These are phyloP conservation scores for Hypoxylon cercidicola DNA, from an alignment of 495 filamentous ascomycete genomes.

Conservation along the genomic window DNA sequence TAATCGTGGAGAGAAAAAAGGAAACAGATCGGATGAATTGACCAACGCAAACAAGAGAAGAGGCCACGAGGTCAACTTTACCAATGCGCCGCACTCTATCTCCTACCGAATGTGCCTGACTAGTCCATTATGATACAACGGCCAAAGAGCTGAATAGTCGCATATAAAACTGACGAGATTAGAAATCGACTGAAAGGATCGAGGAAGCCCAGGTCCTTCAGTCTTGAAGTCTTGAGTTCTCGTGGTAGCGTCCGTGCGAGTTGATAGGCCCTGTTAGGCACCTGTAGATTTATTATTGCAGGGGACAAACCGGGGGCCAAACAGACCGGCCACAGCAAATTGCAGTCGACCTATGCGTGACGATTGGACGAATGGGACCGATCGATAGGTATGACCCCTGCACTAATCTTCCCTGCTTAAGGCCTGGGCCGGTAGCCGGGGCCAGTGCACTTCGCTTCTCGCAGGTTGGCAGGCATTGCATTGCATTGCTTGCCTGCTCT, in stretches of 20 bases:
- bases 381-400: slow-evolving; percentile 19
- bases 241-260: slow-evolving; percentile 7
- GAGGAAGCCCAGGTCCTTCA: background rate
- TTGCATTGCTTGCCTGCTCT: background rate
- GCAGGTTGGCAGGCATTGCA: slow-evolving; percentile 15
- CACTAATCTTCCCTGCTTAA: slow-evolving; percentile 27
- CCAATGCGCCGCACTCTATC: background rate
- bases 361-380: slow-evolving; percentile 34
- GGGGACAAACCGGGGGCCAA: slow-evolving; percentile 20
- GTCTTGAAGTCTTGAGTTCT: background rate
- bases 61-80: no score
- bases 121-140: no score
- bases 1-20: slow-evolving; percentile 10
- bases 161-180: no score
- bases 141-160: no score
- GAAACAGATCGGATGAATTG: slow-evolving; percentile 22
- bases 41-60: slow-evolving; percentile 26
- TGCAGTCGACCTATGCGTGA: slow-evolving; percentile 39
- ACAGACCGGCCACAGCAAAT: slow-evolving; percentile 35
- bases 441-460: slow-evolving; percentile 32
- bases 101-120: no score
- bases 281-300: slow-evolving; percentile 27
- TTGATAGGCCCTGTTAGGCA: background rate
- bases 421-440: slow-evolving; percentile 29
- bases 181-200: no score